Conservation (phyloP, 1,139 yeast genomes). For the Meyerozyma elateridarum region DNA sequence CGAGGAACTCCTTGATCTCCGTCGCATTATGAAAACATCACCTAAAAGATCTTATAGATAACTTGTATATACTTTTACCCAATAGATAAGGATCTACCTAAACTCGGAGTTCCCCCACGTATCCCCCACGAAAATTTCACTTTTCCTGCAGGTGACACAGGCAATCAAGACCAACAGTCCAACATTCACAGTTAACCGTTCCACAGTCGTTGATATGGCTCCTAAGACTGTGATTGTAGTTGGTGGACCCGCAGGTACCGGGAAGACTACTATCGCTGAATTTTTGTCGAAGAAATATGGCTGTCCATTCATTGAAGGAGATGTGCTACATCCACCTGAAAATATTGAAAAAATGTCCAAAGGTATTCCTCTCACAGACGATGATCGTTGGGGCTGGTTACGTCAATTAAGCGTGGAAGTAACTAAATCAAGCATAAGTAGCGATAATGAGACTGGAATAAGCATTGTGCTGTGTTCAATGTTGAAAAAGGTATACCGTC, state of each 20-base stretch:
- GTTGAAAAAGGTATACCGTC: constrained; percentile 68
- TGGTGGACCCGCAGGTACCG: constrained; percentile 96
- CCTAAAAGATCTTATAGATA: background rate
- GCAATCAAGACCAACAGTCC: background rate
- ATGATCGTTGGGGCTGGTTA: constrained; percentile 92
- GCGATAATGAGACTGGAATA: constrained; percentile 19
- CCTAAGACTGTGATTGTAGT: constrained; percentile 29
- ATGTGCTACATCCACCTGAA: constrained; percentile 63
- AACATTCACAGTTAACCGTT: background rate
- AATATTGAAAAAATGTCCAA: constrained; percentile 78
- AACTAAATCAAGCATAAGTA: constrained; percentile 27
- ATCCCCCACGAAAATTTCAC: constrained; percentile 1
- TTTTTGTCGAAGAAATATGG: constrained; percentile 38
- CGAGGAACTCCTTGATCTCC: constrained; percentile 49
- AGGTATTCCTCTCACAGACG: constrained; percentile 80
- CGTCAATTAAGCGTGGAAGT: constrained; percentile 42
- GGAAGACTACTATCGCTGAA: constrained; percentile 78
- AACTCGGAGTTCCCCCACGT: no score
- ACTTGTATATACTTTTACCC: background rate
- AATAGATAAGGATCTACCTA: background rate
- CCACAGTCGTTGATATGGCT: background rate
- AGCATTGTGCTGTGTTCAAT: constrained; percentile 80
- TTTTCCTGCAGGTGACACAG: no score
- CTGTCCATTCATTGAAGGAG: constrained; percentile 79
- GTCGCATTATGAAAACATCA: constrained; percentile 14